Conservation (phyloP, 2,329 filamentous ascomycete species). For the Neofusicoccum umdonicola region DNA sequence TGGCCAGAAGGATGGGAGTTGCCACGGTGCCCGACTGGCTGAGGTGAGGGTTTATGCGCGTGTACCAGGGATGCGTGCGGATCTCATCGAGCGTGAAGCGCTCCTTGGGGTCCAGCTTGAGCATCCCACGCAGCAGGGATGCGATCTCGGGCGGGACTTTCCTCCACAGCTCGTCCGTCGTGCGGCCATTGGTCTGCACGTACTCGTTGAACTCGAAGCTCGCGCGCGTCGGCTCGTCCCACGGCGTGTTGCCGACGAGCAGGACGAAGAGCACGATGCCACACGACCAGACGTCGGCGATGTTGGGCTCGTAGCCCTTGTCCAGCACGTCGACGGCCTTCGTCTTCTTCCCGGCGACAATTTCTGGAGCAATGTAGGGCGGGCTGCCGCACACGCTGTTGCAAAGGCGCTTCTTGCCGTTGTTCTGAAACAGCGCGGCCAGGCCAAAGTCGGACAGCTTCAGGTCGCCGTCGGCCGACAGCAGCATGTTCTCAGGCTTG, state of each 20-base stretch:
- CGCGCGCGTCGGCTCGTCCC: conserved; percentile 83
- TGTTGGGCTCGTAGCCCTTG: conserved; percentile 69
- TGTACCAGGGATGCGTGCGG: conserved; percentile 93
- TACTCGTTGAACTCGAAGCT: conserved; percentile 95
- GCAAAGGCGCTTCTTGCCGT: conserved; percentile 77
- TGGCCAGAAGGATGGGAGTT: conserved; percentile 83
- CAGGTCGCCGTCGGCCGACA: conserved; percentile 78
- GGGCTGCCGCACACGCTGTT: conserved; percentile 92
- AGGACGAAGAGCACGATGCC: conserved; percentile 97
- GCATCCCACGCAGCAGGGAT: conserved; percentile 88
- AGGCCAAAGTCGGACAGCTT: conserved; percentile 98
- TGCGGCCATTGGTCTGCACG: conserved; percentile 72
- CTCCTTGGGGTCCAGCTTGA: conserved; percentile 70
- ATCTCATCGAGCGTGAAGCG: conserved; percentile 86
- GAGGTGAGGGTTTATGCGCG: conserved; percentile 74
- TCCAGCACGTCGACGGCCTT: conserved; percentile 50
- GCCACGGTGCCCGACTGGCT: conserved; percentile 69
- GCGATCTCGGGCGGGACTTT: conserved; percentile 70
- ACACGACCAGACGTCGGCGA: conserved; percentile 94
- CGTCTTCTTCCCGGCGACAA: conserved; percentile 55
- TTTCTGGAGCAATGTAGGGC: conserved; percentile 95
- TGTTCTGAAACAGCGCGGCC: conserved; percentile 88
- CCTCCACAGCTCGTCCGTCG: conserved; percentile 81
- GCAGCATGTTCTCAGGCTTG: conserved; percentile 86
- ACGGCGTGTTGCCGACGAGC: conserved; percentile 92